Conservation (phyloP, 2,329 filamentous ascomycete species). For the Alternaria tenuissima region DNA sequence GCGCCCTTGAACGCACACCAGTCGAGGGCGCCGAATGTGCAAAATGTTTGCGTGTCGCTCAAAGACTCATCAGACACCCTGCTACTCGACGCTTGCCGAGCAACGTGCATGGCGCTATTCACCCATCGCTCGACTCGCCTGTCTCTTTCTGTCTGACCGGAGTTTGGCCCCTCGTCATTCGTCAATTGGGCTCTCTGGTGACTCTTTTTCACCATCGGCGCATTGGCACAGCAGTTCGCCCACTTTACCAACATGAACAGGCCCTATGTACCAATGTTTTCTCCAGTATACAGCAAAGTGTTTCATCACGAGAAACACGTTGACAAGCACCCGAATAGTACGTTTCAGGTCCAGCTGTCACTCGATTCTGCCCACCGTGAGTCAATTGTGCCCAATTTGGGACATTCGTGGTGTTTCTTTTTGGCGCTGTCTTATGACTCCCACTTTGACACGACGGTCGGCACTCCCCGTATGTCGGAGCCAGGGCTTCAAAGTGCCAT, state of each 20-base stretch:
- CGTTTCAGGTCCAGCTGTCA: constrained; percentile 2
- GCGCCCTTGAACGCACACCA: constrained; percentile 22
- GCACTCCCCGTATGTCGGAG: constrained; percentile 30
- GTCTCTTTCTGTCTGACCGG: constrained; percentile 46
- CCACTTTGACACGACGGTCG: constrained; percentile 21
- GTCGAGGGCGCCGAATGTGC: constrained; percentile 12
- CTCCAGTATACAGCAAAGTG: neutral
- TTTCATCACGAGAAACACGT: constrained; percentile 5
- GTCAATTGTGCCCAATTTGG: constrained; percentile 19
- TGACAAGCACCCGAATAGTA: neutral
- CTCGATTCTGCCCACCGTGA: constrained; percentile 20
- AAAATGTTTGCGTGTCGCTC: constrained; percentile 16
- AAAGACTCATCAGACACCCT: constrained; percentile 32
- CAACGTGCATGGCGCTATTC: constrained; percentile 29
- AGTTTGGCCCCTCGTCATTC: constrained; percentile 30
- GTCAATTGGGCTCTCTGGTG: constrained; percentile 23
- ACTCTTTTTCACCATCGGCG: constrained; percentile 13
- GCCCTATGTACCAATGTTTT: constrained; percentile 3
- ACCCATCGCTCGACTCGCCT: constrained; percentile 32
- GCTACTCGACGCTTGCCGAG: constrained; percentile 24
- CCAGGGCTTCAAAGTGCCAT: constrained; percentile 6
- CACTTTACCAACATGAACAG: constrained; percentile 36
- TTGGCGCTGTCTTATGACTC: constrained; percentile 31
- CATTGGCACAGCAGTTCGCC: constrained; percentile 34
- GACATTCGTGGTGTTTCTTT: constrained; percentile 12